phyloP scores from a whole-genome alignment of 495 filamentous ascomycete genomes.

The Xylaria venustula region DNA sequence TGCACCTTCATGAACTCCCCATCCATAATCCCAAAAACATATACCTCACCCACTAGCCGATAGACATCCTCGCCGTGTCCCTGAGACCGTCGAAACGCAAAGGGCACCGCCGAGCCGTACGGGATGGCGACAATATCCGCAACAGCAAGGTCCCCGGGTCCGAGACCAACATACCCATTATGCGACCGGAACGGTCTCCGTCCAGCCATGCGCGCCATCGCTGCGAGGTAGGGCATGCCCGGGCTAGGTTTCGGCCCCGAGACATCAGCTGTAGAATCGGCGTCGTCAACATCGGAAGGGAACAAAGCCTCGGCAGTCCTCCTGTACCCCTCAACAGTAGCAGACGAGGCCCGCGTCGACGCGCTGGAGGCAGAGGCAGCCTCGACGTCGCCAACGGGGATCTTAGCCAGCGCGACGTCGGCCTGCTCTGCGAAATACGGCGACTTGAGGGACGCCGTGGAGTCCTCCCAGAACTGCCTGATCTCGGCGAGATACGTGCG shows the following conservation, averaged over 20 bases:
- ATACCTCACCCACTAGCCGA: conserved; percentile 10
- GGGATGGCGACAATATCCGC: conserved; percentile 7
- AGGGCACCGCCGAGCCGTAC: conserved; percentile 12
- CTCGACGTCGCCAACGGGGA: conserved; percentile 7
- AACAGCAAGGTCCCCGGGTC: conserved; percentile 7
- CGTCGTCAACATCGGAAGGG: not conserved
- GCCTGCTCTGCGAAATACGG: conserved; percentile 14
- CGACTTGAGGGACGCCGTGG: conserved; percentile 14
- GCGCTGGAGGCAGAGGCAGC: not conserved
- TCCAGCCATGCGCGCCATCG: conserved; percentile 7
- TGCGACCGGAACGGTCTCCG: conserved; percentile 6
- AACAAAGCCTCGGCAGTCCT: conserved; percentile 1
- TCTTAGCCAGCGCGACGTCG: conserved; percentile 14
- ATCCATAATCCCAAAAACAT: conserved; percentile 17
- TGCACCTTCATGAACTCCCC: conserved; percentile 20
- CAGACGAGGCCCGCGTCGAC: conserved; percentile 2
- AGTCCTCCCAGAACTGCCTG: conserved; percentile 15
- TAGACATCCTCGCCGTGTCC: not conserved
- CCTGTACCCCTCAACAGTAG: conserved; percentile 8
- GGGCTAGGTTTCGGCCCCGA: not conserved
- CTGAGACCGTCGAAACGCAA: conserved; percentile 3
- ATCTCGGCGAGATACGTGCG: conserved; percentile 12
- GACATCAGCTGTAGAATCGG: too few species aligned
- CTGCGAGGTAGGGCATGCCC: not conserved
- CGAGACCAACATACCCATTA: conserved; percentile 10